Evolutionary conservation across 768 basidiomycete genomes (phyloP).

Genomic region (Tricholomella constricta): DNA sequence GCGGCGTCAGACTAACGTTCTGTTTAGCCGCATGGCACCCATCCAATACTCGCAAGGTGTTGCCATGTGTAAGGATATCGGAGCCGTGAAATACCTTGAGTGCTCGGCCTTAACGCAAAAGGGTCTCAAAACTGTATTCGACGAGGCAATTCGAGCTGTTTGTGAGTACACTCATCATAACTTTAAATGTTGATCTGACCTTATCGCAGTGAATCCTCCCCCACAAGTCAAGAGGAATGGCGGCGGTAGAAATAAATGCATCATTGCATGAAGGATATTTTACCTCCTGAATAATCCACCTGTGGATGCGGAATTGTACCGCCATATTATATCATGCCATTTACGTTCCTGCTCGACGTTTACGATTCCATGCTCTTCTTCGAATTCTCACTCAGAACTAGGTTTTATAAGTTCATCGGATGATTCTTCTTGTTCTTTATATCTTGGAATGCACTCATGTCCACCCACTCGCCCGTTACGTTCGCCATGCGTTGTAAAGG

Average conservation of each 20-base stretch:
- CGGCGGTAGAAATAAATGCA: constrained; percentile 53
- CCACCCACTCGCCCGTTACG: constrained; percentile 4
- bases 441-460: constrained; percentile 17
- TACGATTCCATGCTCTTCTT: constrained; percentile 59
- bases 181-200: neutral
- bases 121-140: constrained; percentile 98
- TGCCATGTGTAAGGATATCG: constrained; percentile 90
- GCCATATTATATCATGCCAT: constrained; percentile 57
- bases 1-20: neutral
- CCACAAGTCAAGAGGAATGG: constrained; percentile 52
- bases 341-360: constrained; percentile 67
- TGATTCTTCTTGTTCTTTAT: constrained; percentile 14
- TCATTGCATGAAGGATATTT: constrained; percentile 62
- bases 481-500: neutral
- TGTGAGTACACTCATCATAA: constrained; percentile 52
- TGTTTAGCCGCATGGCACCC: constrained; percentile 84
- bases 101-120: constrained; percentile 98
- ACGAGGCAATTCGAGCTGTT: constrained; percentile 97
- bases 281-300: constrained; percentile 20
- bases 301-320: constrained; percentile 33
- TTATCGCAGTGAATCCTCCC: constrained; percentile 69
- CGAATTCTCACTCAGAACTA: constrained; percentile 14
- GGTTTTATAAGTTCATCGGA: constrained; percentile 16
- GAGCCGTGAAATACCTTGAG: constrained; percentile 94
- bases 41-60: constrained; percentile 92